Evolutionary conservation across 768 basidiomycete genomes (phyloP).

Genomic region (Agrocybe praecox): DNA sequence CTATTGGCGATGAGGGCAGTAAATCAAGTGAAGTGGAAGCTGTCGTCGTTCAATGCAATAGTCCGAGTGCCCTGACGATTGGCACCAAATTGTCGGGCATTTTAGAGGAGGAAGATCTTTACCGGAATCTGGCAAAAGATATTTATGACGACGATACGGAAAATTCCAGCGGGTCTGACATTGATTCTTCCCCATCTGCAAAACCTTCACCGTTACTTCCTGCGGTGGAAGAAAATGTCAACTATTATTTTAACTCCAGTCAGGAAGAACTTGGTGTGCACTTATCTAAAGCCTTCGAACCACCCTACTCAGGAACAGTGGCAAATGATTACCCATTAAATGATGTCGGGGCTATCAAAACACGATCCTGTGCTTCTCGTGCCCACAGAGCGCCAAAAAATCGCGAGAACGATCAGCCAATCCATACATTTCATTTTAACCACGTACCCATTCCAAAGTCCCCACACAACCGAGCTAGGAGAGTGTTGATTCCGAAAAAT

Average conservation of each 20-base stretch:
- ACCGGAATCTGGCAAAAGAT: constrained; percentile 2
- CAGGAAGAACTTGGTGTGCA: neutral
- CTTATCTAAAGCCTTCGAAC: neutral
- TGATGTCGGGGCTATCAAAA: neutral
- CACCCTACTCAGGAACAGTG: neutral
- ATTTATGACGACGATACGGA: constrained; percentile 6
- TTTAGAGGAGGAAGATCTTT: neutral
- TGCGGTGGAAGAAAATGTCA: neutral
- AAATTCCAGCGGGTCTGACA: constrained; percentile 1
- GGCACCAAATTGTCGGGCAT: neutral
- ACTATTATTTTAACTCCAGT: neutral
- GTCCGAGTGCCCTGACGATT: neutral
- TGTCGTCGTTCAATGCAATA: neutral
- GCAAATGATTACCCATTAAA: neutral
- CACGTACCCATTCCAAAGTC: constrained; percentile 18
- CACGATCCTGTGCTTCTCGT: neutral
- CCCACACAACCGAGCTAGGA: constrained; percentile 27
- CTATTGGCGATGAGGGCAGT: neutral
- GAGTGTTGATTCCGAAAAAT: constrained; percentile 26
- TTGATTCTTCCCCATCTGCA: neutral
- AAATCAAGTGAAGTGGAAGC: neutral
- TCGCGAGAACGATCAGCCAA: neutral
- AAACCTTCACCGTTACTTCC: neutral
- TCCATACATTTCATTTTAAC: neutral
- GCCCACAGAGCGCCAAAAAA: neutral